These are phyloP conservation scores for Yamadazyma pseudoaaseri DNA, from an alignment of 1,139 yeast genomes.

Conservation along the genomic window DNA sequence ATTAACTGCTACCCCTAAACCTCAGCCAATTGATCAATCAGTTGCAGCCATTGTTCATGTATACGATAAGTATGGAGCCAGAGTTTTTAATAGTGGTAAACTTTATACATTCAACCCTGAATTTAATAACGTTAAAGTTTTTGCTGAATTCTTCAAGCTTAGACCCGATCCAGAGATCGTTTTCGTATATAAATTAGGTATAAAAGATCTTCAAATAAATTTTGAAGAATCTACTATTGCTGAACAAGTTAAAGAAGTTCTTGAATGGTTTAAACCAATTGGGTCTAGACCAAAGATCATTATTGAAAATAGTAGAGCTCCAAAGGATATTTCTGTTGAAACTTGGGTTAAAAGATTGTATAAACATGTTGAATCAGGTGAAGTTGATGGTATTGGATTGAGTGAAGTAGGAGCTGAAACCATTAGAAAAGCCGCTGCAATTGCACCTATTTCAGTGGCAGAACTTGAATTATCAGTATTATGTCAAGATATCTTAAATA, in stretches of 20 bases:
- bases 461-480: conserved; percentile 74
- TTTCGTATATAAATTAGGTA: conserved; percentile 51
- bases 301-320: conserved; percentile 70
- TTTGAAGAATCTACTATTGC: conserved; percentile 47
- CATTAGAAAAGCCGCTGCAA: conserved; percentile 49
- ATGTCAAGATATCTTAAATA: conserved; percentile 51
- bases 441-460: conserved; percentile 55
- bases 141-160: background rate
- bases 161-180: conserved; percentile 28
- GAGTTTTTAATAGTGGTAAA: conserved; percentile 70
- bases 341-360: conserved; percentile 49
- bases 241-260: conserved; percentile 47
- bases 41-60: conserved; percentile 47
- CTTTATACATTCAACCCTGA: conserved; percentile 53
- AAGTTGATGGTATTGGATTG: conserved; percentile 61
- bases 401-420: conserved; percentile 67
- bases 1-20: conserved; percentile 51
- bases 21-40: conserved; percentile 44
- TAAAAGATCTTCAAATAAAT: conserved; percentile 35
- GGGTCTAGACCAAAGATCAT: conserved; percentile 42
- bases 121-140: conserved; percentile 1
- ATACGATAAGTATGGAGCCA: conserved; percentile 40
- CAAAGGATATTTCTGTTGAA: conserved; percentile 43
- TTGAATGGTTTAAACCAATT: conserved; percentile 35
- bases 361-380: conserved; percentile 51